Conservation (phyloP, 768 basidiomycete species). For the Coprinopsis cinerea region DNA sequence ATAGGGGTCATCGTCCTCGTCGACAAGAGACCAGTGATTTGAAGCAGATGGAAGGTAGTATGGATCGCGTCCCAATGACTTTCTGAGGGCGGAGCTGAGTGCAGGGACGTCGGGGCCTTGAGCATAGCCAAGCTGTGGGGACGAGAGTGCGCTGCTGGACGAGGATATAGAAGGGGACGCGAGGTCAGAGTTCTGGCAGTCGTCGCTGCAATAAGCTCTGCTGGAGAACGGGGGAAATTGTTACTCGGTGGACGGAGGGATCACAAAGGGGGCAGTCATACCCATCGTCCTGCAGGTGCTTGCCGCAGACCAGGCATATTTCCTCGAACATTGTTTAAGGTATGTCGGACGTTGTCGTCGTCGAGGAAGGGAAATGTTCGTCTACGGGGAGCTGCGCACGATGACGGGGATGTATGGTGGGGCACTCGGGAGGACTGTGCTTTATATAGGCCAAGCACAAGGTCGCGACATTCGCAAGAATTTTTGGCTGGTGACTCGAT, state of each 20-base stretch:
- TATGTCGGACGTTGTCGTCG: constrained; percentile 5
- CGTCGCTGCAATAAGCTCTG: constrained; percentile 65
- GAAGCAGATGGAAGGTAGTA: constrained; percentile 59
- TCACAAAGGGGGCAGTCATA: constrained; percentile 25
- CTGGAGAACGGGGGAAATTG: constrained; percentile 27
- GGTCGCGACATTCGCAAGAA: constrained; percentile 36
- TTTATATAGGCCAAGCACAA: constrained; percentile 31
- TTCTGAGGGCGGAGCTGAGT: constrained; percentile 46
- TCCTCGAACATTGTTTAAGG: constrained; percentile 73
- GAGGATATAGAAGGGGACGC: constrained; percentile 65
- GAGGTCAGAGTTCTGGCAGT: constrained; percentile 56
- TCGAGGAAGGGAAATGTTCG: background rate
- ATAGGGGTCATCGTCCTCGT: constrained; percentile 54
- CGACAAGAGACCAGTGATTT: constrained; percentile 57
- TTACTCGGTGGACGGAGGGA: constrained; percentile 5
- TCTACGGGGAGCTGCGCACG: constrained; percentile 9
- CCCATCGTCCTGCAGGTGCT: constrained; percentile 57
- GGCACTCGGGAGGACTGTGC: constrained; percentile 10
- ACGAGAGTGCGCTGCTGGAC: constrained; percentile 62
- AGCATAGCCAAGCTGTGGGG: constrained; percentile 52
- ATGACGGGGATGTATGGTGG: constrained; percentile 7
- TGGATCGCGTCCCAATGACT: constrained; percentile 38
- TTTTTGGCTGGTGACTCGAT: constrained; percentile 32
- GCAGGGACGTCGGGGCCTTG: constrained; percentile 58
- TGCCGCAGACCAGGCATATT: constrained; percentile 69